Evolutionary conservation across 2,329 filamentous ascomycete species (phyloP).

Genomic region (Cladosporium sp.): DNA sequence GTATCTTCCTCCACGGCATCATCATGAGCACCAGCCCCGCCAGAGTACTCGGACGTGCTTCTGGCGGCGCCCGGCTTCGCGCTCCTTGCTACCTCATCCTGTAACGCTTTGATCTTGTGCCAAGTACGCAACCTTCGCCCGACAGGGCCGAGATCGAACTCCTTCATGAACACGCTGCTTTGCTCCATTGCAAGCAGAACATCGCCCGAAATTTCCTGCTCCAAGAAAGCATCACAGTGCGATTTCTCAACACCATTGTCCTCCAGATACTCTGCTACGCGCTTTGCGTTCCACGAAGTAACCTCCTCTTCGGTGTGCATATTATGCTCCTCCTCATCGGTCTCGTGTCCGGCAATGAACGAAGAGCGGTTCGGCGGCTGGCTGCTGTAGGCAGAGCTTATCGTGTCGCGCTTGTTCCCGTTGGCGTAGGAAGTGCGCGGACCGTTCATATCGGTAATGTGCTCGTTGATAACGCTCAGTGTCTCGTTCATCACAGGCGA

Average conservation of each 20-base stretch:
- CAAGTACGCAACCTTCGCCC: conserved; percentile 86
- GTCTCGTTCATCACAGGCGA: conserved; percentile 88
- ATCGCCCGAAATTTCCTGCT: conserved; percentile 94
- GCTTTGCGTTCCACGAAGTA: conserved; percentile 68
- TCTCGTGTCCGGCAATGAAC: conserved; percentile 91
- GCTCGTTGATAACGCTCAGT: conserved; percentile 91
- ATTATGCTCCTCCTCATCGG: conserved; percentile 81
- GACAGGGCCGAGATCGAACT: conserved; percentile 88
- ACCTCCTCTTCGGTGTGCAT: conserved; percentile 70
- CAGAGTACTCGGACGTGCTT: conserved; percentile 39
- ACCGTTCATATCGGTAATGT: conserved; percentile 80
- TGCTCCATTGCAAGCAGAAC: conserved; percentile 93
- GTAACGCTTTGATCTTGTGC: conserved; percentile 90
- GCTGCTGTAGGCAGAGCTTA: conserved; percentile 80
- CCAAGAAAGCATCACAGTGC: conserved; percentile 89
- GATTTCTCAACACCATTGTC: conserved; percentile 77
- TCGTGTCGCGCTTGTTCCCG: conserved; percentile 34
- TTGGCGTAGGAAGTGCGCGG: conserved; percentile 49
- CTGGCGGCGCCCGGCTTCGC: conserved; percentile 34
- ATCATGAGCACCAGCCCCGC: conserved; percentile 20
- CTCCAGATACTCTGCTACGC: conserved; percentile 86
- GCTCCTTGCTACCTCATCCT: conserved; percentile 73
- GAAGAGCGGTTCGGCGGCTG: conserved; percentile 68
- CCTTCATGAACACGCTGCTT: conserved; percentile 89
- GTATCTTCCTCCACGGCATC: conserved; percentile 31